phyloP scores from a whole-genome alignment of 208 protist genomes.

The Leishmania braziliensis region DNA sequence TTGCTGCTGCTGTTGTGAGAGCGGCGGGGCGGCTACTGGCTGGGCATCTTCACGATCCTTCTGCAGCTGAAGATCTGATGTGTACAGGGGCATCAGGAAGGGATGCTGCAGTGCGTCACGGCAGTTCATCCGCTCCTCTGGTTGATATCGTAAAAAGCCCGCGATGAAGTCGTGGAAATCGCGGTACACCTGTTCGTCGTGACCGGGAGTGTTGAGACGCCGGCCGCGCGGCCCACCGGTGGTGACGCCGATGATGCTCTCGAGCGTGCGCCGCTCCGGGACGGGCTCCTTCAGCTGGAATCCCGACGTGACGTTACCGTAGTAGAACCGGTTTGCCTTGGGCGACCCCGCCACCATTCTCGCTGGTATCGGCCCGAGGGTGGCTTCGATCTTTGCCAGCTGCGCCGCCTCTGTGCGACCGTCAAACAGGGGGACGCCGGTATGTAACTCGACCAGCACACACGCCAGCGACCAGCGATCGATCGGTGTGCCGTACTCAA shows the following conservation, averaged over 20 bases:
- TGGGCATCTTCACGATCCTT: constrained; percentile 15
- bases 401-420: constrained; percentile 96
- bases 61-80: constrained; percentile 40
- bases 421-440: constrained; percentile 95
- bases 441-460: constrained; percentile 98
- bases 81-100: constrained; percentile 60
- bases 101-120: constrained; percentile 72
- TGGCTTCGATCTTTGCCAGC: constrained; percentile 92
- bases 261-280: constrained; percentile 37
- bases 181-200: constrained; percentile 48
- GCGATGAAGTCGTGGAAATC: constrained; percentile 72
- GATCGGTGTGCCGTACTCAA: constrained; percentile 94
- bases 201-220: constrained; percentile 39
- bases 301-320: constrained; percentile 11
- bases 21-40: neutral
- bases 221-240: constrained; percentile 51
- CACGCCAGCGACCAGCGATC: constrained; percentile 99
- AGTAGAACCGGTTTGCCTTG: constrained; percentile 69
- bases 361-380: constrained; percentile 64
- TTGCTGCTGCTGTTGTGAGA: constrained; percentile 6
- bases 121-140: constrained; percentile 78
- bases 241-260: constrained; percentile 54
- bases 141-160: constrained; percentile 54
- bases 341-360: constrained; percentile 66
- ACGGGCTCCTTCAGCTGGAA: constrained; percentile 46